Evolutionary conservation across 116 monocot genomes (phyloP), one percentile per base, ranked within the genome.

Genomic region (Dioscorea cayenensis): DNA sequence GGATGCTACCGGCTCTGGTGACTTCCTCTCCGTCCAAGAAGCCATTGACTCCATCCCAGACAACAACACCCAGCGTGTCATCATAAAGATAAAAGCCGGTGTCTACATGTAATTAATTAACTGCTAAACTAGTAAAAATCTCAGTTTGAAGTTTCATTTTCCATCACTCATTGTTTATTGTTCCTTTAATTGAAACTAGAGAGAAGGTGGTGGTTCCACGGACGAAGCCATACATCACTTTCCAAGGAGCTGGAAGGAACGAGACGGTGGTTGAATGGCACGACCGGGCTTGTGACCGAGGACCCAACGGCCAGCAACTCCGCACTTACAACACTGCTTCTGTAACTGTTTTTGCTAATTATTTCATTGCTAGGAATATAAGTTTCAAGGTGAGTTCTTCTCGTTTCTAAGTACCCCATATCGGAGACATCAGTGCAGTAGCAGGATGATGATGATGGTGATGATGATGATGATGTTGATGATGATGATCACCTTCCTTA

Each of bases 281-380:
- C 77, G 95, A 96, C 75, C 60, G 95, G 35, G 92, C 92, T 6
- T 73, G 82, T 51, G 90, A 92, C 78, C 77, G 75, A 6, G 95
- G 92, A 5, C 87, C 92, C 18, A 79, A 90, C 75, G 95, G 95
- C 35, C 92, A 90, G 71, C 92, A 85, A 74, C 86, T 96, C 16
- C 74, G 95, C 67, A 96, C 95, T 25, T 96, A 96, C 63, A 81
- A 92, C 51, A 90, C 90, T 11, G 95, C 95, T 9, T 92, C 95
- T 69, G 95, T 96, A 78, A 87, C 92, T 72, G 86, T 95, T 72
- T 79, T 86, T 78, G 78, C 90, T 87, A 85, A 82, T 66, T 78
- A 90, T 86, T 96, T 92, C 84, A 84, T 37, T 81, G 95, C 95
- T 83, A 89, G 76, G 61, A 92, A 92, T 65, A 92, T 96, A 59